A percentile compares a stretch with the other conserved stretches of the same genome.
phyloP scores from a whole-genome alignment of 1,284 basidiomycete genomes.

The Xerocomus tenax region DNA sequence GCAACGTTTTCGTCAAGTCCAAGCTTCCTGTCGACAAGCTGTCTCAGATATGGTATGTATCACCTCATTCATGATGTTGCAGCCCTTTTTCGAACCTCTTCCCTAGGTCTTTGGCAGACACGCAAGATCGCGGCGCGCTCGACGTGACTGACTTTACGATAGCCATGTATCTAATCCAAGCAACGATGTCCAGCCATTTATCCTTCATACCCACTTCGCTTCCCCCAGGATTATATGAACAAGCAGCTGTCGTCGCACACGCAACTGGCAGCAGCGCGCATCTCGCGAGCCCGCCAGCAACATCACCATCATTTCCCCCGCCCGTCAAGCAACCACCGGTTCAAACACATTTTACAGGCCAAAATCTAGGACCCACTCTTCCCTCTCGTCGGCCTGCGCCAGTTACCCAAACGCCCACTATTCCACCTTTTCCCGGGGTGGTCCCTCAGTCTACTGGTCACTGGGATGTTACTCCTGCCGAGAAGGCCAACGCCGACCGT shows the following conservation, averaged over 20 bases:
- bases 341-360: constrained; percentile 60
- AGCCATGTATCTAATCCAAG: constrained; percentile 95
- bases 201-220: constrained; percentile 69
- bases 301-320: constrained; percentile 32
- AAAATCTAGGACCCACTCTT: constrained; percentile 26
- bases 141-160: constrained; percentile 92
- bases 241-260: constrained; percentile 54
- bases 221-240: constrained; percentile 88
- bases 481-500: constrained; percentile 74
- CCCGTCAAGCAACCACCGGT: constrained; percentile 29
- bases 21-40: constrained; percentile 85
- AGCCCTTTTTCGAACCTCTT: constrained; percentile 6
- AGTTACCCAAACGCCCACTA: constrained; percentile 13
- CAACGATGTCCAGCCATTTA: constrained; percentile 76
- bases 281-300: constrained; percentile 40
- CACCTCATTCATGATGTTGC: not conserved
- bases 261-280: constrained; percentile 53
- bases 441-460: constrained; percentile 24
- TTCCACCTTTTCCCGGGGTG: constrained; percentile 23
- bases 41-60: constrained; percentile 82
- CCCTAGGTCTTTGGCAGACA: constrained; percentile 85
- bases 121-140: constrained; percentile 82
- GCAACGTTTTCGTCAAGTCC: constrained; percentile 90
- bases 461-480: constrained; percentile 83
- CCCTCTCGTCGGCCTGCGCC: constrained; percentile 18